These are phyloP conservation scores for Phytopythium montanum DNA, from an alignment of 352 stramenopile genomes.

Conservation along the genomic window DNA sequence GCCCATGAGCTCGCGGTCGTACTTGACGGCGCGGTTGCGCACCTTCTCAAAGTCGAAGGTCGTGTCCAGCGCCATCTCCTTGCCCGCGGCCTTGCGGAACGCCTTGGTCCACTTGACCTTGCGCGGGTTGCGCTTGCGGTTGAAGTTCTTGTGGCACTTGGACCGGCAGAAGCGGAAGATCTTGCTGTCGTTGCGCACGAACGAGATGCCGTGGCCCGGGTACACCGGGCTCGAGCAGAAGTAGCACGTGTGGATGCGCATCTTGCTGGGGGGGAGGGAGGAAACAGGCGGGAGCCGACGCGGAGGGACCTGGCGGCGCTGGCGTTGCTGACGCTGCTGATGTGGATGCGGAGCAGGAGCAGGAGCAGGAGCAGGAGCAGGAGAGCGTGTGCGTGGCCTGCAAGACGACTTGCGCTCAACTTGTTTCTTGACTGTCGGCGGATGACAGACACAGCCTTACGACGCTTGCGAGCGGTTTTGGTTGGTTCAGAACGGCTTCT, in stretches of 20 bases:
- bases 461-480: too few species aligned
- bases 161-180: conserved; percentile 99
- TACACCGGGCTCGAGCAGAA: conserved; percentile 99
- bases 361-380: too few species aligned
- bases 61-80: conserved; percentile 99
- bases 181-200: conserved; percentile 99
- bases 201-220: conserved; percentile 98
- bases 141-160: conserved; percentile 99
- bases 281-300: background rate
- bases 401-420: too few species aligned
- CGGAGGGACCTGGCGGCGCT: too few species aligned
- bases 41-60: conserved; percentile 99
- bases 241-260: conserved; percentile 99
- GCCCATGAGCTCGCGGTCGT: conserved; percentile 98
- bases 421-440: too few species aligned
- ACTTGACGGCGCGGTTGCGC: conserved; percentile 98
- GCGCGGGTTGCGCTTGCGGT: conserved; percentile 99
- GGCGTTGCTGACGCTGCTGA: too few species aligned
- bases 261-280: conserved; percentile 24
- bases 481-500: too few species aligned
- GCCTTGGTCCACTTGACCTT: conserved; percentile 99
- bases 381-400: too few species aligned
- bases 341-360: too few species aligned
- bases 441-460: too few species aligned
- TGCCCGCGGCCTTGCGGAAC: conserved; percentile 96